Evolutionary conservation across 1,284 basidiomycete genomes (phyloP), one percentile per base, ranked within the genome.

Genomic region (Wolfiporia cocos): DNA sequence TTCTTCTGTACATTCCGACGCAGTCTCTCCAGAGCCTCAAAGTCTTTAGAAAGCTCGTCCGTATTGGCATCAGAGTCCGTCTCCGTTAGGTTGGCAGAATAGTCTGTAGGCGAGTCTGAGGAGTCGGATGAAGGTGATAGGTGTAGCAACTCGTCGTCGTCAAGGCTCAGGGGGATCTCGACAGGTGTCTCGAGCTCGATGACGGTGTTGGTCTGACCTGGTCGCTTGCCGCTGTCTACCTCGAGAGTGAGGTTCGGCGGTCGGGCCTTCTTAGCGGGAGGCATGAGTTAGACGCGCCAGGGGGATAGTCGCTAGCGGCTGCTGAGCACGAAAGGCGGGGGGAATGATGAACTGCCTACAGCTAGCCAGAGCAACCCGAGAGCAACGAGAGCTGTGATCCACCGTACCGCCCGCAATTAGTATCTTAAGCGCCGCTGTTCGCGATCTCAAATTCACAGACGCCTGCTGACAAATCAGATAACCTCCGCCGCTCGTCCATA

Each of bases 1-100:
- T 89, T 89, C 61, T 78, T 73, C 57, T 81, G 75, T 1, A 89
- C 81, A 48, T 68, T 84, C 48, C 72, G 69, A 29, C 86, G 74
- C 11, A 89, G 71, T 50, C 74, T 64, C 43, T 84, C 81, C 30
- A 89, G 74, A 38, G 71, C 73, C 14, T 72, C 76, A 24, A 87
- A 68, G 47, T 81, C 81, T 49, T 77, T 76, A 11, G 74, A 70
- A 39, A 86, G 64, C 49, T 86, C 82, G 54, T 72, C 73, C 11
- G 58, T 55, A 39, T 54, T 54, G 7, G 49, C 42, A 44, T 64
- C 66, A 34, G 56, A 42, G 49, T 61, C 56, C 7, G 50, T 48
- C 46, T 51, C 50, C 40, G 58, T 48, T n/a, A n/a, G n/a, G 46
- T 59, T 53, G 34, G 53, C 47, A 14, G 49, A 31, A 41, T 58